These are phyloP conservation scores for Mucor indicus DNA, from an alignment of 371 early-diverging fungal species.

Conservation along the genomic window DNA sequence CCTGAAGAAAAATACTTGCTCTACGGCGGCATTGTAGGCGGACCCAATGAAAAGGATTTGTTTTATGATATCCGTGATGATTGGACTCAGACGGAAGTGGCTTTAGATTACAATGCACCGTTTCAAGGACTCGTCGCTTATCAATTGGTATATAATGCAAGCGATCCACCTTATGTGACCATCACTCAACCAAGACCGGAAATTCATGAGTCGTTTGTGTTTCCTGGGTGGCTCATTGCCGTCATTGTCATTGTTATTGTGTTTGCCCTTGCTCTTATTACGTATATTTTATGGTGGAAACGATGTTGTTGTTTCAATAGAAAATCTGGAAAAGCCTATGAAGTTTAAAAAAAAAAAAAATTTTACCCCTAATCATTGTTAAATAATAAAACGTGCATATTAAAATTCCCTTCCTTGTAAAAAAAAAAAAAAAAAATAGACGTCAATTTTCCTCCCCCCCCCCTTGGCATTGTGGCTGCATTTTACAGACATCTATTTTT, in stretches of 20 bases:
- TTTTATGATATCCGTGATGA: constrained; percentile 52
- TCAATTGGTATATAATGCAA: constrained; percentile 42
- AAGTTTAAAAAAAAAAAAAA: too few relatives aligned
- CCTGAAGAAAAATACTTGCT: constrained; percentile 36
- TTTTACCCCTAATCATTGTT: too few relatives aligned
- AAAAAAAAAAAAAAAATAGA: too few relatives aligned
- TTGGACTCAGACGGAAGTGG: constrained; percentile 54
- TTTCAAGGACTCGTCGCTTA: constrained; percentile 60
- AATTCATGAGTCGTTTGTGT: constrained; percentile 4
- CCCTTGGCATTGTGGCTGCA: too few relatives aligned
- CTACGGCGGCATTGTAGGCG: constrained; percentile 64
- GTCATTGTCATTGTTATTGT: constrained; percentile 42
- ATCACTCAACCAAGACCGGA: constrained; percentile 38
- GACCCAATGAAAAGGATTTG: constrained; percentile 54
- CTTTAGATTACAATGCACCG: constrained; percentile 66
- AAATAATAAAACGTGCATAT: too few relatives aligned
- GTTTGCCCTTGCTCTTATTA: constrained; percentile 11
- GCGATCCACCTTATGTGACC: constrained; percentile 54
- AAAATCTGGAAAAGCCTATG: too few relatives aligned
- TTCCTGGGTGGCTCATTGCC: constrained; percentile 45
- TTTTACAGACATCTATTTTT: too few relatives aligned
- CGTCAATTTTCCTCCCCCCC: too few relatives aligned
- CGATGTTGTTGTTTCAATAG: constrained; percentile 12
- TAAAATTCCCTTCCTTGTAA: too few relatives aligned
- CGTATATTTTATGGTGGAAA: constrained; percentile 20